Base-by-base conservation (phyloP, 2,329 filamentous ascomycete species). In the Colletotrichum sp. region DNA sequence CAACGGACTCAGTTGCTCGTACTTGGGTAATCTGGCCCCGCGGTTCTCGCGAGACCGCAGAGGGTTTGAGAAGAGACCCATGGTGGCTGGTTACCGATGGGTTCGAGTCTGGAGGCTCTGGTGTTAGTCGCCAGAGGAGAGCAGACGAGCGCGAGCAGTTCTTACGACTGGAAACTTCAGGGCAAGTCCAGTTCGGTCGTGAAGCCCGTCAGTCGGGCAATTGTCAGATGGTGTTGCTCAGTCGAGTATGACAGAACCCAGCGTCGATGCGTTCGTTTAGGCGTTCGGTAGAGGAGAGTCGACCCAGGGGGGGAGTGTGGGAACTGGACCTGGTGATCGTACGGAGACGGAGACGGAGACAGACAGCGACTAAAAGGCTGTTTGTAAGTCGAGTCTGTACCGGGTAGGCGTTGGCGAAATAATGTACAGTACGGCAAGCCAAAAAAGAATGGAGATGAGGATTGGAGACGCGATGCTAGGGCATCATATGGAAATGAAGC, bases 41-140 rank as follows among this genome's bases (percentile, higher is more conserved):
- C 84, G 87, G 67, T 84, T 81, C 78, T 88, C 86, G 77, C 88
- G 87, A 70, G 86, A 83, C 72, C 88, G 87, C 78, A 90, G 80
- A 55, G 85, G 86, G 74, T 87, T 89, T 61, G 88, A 84, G 71
- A 88, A 82, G 71, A 89, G 81, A 71, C 87, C 90, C 90, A 92
- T 92, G 75, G 78, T 71, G 32, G 28, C 26, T 34, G 32, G 36
- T 21, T 8, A 24, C 43, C 43, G n/a, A 32, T n/a, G 28, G 74
- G 36, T 36, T 43, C 16, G 82, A 75, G 26, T 72, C 72, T 77
- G 10, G 26, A 21, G 16, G 26, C 10, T 38, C 43, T 15, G 32
- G 68, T 67, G 55, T 75, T 30, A 75, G 67, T 26, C 58, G 24
- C 48, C 21, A 34, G 18, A 26, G 32, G 10, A 58, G n/a, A 64